Evolutionary conservation across 2,329 filamentous ascomycete species (phyloP).

Genomic region (Alternaria metachromatica): DNA sequence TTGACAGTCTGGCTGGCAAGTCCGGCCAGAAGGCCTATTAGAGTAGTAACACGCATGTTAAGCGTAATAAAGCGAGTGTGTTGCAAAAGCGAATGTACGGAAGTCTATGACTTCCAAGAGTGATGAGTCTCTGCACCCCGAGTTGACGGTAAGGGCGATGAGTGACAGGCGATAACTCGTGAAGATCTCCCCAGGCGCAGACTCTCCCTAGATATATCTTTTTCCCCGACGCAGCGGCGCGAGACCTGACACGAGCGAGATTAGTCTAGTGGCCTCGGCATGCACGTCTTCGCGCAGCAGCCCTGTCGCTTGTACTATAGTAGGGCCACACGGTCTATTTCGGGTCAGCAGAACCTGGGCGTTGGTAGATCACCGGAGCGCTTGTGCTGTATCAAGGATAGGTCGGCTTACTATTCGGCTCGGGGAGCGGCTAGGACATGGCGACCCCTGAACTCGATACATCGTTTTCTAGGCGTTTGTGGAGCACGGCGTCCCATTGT

Average conservation of each 20-base stretch:
- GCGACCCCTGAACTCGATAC: slow-evolving; percentile 11
- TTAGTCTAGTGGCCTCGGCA: slow-evolving; percentile 36
- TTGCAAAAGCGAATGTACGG: slow-evolving; percentile 48
- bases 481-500: slow-evolving; percentile 19
- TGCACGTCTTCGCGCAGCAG: slow-evolving; percentile 26
- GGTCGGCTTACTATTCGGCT: background rate
- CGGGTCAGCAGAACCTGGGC: slow-evolving; percentile 19
- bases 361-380: slow-evolving; percentile 23
- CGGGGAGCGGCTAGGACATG: slow-evolving; percentile 17
- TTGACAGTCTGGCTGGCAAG: slow-evolving; percentile 33
- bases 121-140: slow-evolving; percentile 23
- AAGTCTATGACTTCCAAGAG: slow-evolving; percentile 41
- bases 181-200: slow-evolving; percentile 8
- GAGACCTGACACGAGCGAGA: slow-evolving; percentile 31
- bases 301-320: slow-evolving; percentile 14
- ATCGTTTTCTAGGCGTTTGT: slow-evolving; percentile 23
- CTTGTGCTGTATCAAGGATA: slow-evolving; percentile 15
- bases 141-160: slow-evolving; percentile 19
- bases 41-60: slow-evolving; percentile 38
- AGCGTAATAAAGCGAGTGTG: slow-evolving; percentile 33
- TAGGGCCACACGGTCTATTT: slow-evolving; percentile 27
- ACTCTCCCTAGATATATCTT: slow-evolving; percentile 33
- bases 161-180: slow-evolving; percentile 31
- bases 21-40: slow-evolving; percentile 44
- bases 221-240: slow-evolving; percentile 19